Conservation (phyloP, 2,329 filamentous ascomycete species). For the Hymenotorrendiella dingleyae region DNA sequence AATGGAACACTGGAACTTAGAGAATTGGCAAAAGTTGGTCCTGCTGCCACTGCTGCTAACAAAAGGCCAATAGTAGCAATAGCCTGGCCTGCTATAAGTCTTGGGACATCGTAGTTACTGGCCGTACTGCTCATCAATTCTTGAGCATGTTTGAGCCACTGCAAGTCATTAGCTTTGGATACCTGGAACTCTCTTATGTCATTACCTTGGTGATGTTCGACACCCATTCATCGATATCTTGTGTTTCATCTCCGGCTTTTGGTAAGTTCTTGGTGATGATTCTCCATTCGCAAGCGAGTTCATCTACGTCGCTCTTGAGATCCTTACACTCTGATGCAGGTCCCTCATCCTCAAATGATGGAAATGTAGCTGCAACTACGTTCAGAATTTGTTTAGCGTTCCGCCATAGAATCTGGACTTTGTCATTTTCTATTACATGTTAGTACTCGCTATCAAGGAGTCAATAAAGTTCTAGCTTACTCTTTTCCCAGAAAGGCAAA, state of each 20-base stretch:
- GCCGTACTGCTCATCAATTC: conserved; percentile 79
- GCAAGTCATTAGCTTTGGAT: conserved; percentile 15
- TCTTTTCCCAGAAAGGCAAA: conserved; percentile 65
- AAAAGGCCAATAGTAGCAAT: conserved; percentile 33
- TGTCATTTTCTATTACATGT: conserved; percentile 40
- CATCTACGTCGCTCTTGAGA: conserved; percentile 36
- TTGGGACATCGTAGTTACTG: conserved; percentile 78
- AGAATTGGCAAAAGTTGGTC: conserved; percentile 35
- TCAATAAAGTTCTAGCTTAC: conserved; percentile 36
- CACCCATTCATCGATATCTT: conserved; percentile 37
- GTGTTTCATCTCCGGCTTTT: conserved; percentile 13
- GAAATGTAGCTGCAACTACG: conserved; percentile 70
- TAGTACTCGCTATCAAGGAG: background rate
- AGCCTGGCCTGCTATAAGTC: conserved; percentile 44
- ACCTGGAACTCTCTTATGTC: no score
- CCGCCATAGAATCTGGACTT: conserved; percentile 61
- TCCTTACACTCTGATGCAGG: conserved; percentile 19
- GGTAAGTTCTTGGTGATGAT: conserved; percentile 26
- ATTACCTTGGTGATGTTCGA: conserved; percentile 39
- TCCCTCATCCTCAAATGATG: conserved; percentile 39
- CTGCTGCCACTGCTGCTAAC: conserved; percentile 33
- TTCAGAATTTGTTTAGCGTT: conserved; percentile 78
- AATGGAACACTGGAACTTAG: conserved; percentile 38
- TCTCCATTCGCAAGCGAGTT: conserved; percentile 67
- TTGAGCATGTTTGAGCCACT: conserved; percentile 49